These are phyloP conservation scores for Acanthamoeba castellanii DNA, from an alignment of 208 protist species.

Conservation along the genomic window DNA sequence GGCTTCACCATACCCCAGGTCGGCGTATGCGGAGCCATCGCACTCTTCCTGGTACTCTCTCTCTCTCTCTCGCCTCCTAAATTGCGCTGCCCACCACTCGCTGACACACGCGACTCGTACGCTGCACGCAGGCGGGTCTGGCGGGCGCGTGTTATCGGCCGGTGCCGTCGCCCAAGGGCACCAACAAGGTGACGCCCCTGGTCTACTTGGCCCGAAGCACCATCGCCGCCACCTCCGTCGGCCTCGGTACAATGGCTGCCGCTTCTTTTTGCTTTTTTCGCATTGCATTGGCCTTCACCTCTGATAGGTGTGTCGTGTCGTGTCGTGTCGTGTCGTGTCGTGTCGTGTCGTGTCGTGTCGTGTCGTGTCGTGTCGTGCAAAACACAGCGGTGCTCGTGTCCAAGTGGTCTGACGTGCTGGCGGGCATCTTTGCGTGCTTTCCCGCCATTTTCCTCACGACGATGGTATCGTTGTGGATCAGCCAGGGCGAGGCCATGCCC, in stretches of 20 bases:
- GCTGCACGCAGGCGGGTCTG: neutral
- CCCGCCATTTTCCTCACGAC: conserved; percentile 58
- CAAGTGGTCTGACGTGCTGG: conserved; percentile 49
- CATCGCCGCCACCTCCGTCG: neutral
- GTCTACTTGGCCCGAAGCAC: conserved; percentile 37
- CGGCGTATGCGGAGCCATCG: neutral
- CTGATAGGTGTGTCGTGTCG: neutral
- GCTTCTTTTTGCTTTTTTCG: neutral
- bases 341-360: neutral
- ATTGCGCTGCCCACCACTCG: too few species aligned
- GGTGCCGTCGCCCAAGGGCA: conserved; percentile 36
- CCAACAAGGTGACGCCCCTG: conserved; percentile 3
- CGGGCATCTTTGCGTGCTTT: conserved; percentile 30
- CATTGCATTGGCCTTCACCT: neutral
- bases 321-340: neutral
- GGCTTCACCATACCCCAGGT: conserved; percentile 32
- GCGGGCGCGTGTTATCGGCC: conserved; percentile 11
- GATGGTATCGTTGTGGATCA: conserved; percentile 55
- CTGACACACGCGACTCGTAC: too few species aligned
- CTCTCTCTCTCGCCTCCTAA: too few species aligned
- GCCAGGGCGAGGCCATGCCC: conserved; percentile 51
- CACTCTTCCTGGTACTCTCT: neutral
- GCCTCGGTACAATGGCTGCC: neutral
- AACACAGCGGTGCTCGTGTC: conserved; percentile 25
- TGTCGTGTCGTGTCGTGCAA: neutral